Percentiles rank a stretch among this genome's conserved stretches.
phyloP scores from a whole-genome alignment of 495 filamentous ascomycete genomes.

The Astrothelium subdiscretum region DNA sequence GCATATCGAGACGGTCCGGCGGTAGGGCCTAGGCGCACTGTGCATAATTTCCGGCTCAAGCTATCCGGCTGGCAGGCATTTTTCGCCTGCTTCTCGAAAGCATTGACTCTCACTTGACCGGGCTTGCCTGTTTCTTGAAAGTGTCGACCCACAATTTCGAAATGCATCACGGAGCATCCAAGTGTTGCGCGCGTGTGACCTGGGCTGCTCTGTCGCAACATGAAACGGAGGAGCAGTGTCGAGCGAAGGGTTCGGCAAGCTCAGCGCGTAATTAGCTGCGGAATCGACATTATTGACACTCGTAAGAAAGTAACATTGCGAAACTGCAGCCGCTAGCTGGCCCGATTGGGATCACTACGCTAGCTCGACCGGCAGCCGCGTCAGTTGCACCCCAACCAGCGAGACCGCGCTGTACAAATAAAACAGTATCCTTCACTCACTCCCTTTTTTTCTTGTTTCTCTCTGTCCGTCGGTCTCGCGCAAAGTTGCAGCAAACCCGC shows the following conservation, averaged over 20 bases:
- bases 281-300: no score
- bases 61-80: background rate
- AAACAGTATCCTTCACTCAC: background rate
- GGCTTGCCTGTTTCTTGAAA: no score
- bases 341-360: background rate
- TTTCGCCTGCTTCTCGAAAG: background rate
- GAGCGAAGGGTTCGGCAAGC: no score
- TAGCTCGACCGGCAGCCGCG: background rate
- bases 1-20: background rate
- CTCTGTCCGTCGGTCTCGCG: slow-evolving; percentile 8
- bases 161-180: no score
- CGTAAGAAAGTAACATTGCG: no score
- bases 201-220: background rate
- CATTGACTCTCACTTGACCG: no score
- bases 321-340: background rate
- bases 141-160: no score
- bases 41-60: background rate
- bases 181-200: background rate
- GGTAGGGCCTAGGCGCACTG: background rate
- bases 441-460: slow-evolving; percentile 5
- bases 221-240: background rate
- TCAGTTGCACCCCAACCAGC: background rate
- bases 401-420: background rate
- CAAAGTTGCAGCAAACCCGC: no score
- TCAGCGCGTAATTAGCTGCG: background rate